These are phyloP conservation scores for Cercophora newfieldiana DNA, from an alignment of 495 filamentous ascomycete genomes.

Conservation along the genomic window DNA sequence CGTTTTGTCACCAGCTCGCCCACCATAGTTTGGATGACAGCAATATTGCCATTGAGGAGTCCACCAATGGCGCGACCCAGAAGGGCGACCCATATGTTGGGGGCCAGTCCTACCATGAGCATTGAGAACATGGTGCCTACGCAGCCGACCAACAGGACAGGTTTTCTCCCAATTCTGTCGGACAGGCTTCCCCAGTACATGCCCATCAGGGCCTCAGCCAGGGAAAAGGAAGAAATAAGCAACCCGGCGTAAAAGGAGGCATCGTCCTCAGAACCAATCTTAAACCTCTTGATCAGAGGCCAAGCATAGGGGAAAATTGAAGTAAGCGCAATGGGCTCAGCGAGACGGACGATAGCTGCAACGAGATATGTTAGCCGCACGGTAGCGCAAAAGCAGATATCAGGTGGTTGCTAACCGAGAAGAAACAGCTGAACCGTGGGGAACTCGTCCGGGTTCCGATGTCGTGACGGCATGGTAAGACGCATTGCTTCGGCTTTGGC, in stretches of 20 bases:
- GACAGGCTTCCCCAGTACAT: conserved; percentile 85
- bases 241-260: conserved; percentile 83
- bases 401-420: conserved; percentile 56
- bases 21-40: conserved; percentile 91
- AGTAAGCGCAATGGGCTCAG: conserved; percentile 85
- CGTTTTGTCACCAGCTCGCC: conserved; percentile 76
- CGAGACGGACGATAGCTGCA: conserved; percentile 60
- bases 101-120: conserved; percentile 77
- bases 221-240: conserved; percentile 79
- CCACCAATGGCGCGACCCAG: conserved; percentile 75
- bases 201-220: conserved; percentile 77
- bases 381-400: background rate
- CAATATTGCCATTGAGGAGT: conserved; percentile 82
- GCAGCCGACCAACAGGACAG: conserved; percentile 76
- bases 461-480: conserved; percentile 42
- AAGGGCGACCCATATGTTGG: conserved; percentile 77
- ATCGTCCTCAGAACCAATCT: conserved; percentile 65
- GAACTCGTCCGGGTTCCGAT: conserved; percentile 61
- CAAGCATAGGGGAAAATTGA: conserved; percentile 89
- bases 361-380: conserved; percentile 13
- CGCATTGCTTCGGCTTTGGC: conserved; percentile 40
- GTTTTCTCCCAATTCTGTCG: conserved; percentile 81
- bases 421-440: conserved; percentile 76
- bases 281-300: conserved; percentile 73
- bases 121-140: conserved; percentile 77